These are phyloP conservation scores for Fremontodendron californicum DNA, from an alignment of 345 rosid genomes.

Conservation along the genomic window DNA sequence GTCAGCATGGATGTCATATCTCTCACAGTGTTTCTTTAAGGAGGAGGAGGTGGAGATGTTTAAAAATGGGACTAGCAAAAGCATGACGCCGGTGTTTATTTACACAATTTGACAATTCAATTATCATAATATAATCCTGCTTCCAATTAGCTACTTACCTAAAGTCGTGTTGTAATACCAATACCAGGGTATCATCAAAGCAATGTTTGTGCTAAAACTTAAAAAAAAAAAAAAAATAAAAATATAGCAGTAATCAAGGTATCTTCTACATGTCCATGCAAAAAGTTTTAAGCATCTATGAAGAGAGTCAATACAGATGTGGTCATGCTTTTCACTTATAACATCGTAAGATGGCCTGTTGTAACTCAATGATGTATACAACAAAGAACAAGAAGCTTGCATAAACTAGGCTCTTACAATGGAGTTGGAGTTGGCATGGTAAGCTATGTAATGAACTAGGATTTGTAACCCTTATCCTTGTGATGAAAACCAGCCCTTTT, in stretches of 20 bases:
- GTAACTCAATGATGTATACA: not conserved
- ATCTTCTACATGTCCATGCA: not conserved
- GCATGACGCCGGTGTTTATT: no score
- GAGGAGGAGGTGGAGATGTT: no score
- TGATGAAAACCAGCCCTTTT: slow-evolving; percentile 21
- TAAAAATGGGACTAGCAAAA: no score
- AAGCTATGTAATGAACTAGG: not conserved
- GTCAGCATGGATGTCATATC: no score
- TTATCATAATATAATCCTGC: not conserved
- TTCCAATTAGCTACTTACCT: not conserved
- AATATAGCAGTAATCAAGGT: not conserved
- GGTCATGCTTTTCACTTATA: not conserved
- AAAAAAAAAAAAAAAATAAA: not conserved
- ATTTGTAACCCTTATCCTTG: not conserved
- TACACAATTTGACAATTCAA: not conserved
- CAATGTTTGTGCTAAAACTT: not conserved
- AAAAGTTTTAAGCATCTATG: not conserved
- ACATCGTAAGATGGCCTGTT: not conserved
- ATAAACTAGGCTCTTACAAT: not conserved
- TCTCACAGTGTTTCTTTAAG: no score
- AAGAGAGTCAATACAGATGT: not conserved
- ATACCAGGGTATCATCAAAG: not conserved
- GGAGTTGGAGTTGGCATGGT: not conserved
- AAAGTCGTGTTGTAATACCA: no score
- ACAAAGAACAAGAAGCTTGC: not conserved